Evolutionary conservation across 2,329 filamentous ascomycete genomes (phyloP), one percentile per base, ranked within the genome.

Genomic region (Colletotrichum sp.): DNA sequence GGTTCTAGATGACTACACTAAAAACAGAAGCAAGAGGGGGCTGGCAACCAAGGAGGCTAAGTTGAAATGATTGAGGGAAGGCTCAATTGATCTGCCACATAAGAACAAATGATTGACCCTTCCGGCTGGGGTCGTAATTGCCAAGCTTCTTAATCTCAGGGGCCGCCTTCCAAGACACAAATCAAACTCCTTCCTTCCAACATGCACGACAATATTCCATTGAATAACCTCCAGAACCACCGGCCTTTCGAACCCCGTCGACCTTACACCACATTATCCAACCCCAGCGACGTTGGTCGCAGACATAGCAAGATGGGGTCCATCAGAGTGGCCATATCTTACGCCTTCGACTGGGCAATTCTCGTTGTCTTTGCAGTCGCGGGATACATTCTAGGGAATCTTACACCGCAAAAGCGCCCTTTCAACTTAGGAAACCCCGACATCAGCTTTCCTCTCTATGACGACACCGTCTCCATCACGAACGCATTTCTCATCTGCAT

Each of bases 371-470:
- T 90, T 34, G 90, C 88, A 16, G 88, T 85, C 18, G 85, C 92
- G 34, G 91, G 90, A 65, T 88, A 83, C 69, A 87, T 86, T 15
- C 89, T 93, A 80, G 88, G 88, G 69, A 86, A 81, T 70, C 83
- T 90, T 64, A 83, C 86, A 6, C 92, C 92, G 2, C 92, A 90
- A 80, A 88, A 90, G 76, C 88, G 90, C 36, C 90, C 92, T 1
- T 95, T 95, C 83, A 91, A 89, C 15, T 88, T 93, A 12, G 66
- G 59, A 13, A 91, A 96, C 80, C 89, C 92, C 32, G 89, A 89
- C 76, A 96, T 97, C 79, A 90, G 88, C 24, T 96, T 92, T 78
- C 95, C 95, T 0, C 90, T 90, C 79, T 89, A 87, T 2, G 81
- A 92, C 18, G 93, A 96, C 79, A 94, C 91, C 4, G 91, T 97